Base-by-base conservation (phyloP, 768 basidiomycete genomes). In the Filobasidium floriforme region DNA sequence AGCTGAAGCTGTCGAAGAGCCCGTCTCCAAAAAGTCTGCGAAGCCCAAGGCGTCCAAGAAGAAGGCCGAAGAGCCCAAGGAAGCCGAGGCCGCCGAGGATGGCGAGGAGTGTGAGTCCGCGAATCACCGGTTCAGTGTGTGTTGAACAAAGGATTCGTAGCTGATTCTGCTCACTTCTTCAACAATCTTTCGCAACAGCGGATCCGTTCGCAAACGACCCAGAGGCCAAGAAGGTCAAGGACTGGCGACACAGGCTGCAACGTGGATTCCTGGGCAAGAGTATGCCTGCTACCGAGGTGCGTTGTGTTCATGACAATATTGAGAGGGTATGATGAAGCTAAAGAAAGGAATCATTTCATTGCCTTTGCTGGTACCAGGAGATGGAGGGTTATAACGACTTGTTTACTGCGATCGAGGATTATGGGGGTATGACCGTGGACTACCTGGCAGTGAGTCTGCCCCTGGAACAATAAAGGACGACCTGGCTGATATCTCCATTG, bases 181-280 rank as follows among this genome's bases (percentile, higher is more conserved):
- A 51, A 51, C 24, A 4, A 51, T 19, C 10, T 32, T 63, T 63
- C 32, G 5, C 22, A 11, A 60, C 22, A 59, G 54, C 29, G 15
- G 64, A 65, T 43, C 43, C 64, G 6, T 37, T 65, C 29, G 41
- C 80, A 49, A 80, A 77, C 59, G 86, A 88, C 76, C 83, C 82
- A 1, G 87, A 88, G 68, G 88, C 86, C 26, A 73, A 81, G 63
- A 87, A 87, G 77, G 90, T 93, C 72, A 87, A 89, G 74, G 88
- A 89, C 66, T 94, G 92, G 92, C 83, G 93, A 70, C 91, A 94
- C 77, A 88, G 86, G 77, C 83, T 96, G 1, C 92, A 97, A 80
- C 89, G 91, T 77, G 88, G 85, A 0, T 88, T 92, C 81, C 75
- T 93, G 61, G 84, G 80, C 70, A 78, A 78, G 63, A 79, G 80